Percentiles rank a stretch among this genome's conserved stretches.
These are phyloP conservation scores for Soucietia sequanensis DNA, from an alignment of 805 yeast genomes.

Conservation along the genomic window DNA sequence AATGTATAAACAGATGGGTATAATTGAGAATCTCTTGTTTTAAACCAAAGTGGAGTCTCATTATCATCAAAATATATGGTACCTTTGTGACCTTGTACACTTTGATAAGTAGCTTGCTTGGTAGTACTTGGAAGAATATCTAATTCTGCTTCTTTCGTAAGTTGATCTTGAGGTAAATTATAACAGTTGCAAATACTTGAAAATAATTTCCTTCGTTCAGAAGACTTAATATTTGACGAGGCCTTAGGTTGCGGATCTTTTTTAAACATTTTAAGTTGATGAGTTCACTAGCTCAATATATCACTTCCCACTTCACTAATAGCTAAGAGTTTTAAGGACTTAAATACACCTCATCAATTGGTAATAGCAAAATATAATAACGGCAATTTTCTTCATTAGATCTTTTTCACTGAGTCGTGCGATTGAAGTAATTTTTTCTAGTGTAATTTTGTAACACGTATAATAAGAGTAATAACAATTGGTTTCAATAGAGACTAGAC, in stretches of 20 bases:
- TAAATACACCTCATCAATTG: too few relatives aligned
- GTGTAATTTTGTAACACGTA: too few relatives aligned
- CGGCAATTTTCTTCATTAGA: too few relatives aligned
- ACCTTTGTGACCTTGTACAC: constrained; percentile 53
- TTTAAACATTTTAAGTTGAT: constrained; percentile 53
- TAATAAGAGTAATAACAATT: too few relatives aligned
- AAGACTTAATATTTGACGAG: constrained; percentile 73
- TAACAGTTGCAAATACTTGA: constrained; percentile 42
- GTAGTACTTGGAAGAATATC: constrained; percentile 51
- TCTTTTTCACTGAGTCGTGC: too few relatives aligned
- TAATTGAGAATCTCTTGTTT: constrained; percentile 49
- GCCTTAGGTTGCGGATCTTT: constrained; percentile 66
- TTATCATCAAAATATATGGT: constrained; percentile 61
- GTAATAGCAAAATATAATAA: too few relatives aligned
- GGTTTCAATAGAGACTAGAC: too few relatives aligned
- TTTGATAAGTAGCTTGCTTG: constrained; percentile 63
- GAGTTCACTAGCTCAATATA: too few relatives aligned
- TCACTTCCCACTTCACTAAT: too few relatives aligned
- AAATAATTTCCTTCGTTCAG: constrained; percentile 66
- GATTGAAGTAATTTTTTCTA: too few relatives aligned
- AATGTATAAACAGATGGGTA: constrained; percentile 73
- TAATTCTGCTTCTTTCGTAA: constrained; percentile 42
- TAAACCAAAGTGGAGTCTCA: constrained; percentile 73
- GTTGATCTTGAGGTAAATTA: constrained; percentile 33
- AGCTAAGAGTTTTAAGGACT: too few relatives aligned